Percentiles rank a stretch among this genome's conserved stretches.
Conservation (phyloP, 2,329 filamentous ascomycete genomes). For the Curvularia hawaiiensis region DNA sequence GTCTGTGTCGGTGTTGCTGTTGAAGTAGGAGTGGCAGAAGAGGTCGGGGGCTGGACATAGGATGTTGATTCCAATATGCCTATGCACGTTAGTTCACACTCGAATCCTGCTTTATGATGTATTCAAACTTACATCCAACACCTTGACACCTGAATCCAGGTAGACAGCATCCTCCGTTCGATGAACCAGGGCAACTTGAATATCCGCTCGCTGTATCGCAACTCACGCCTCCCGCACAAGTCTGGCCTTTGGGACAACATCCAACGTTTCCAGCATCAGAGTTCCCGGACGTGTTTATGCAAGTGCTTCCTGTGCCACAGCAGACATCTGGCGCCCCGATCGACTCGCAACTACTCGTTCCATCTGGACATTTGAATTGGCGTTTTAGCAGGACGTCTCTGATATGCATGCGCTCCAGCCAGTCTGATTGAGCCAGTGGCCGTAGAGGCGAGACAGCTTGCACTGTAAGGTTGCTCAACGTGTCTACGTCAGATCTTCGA, state of each 20-base stretch:
- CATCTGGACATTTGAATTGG: constrained; percentile 68
- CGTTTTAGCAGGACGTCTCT: constrained; percentile 56
- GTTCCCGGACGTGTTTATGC: constrained; percentile 54
- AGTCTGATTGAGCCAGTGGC: constrained; percentile 32
- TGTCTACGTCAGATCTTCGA: constrained; percentile 16
- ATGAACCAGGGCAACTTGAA: constrained; percentile 65
- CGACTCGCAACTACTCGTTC: constrained; percentile 66
- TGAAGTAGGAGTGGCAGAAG: constrained; percentile 42
- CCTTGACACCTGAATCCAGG: constrained; percentile 72
- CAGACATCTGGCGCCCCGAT: constrained; percentile 74
- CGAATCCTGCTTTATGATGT: too few species aligned
- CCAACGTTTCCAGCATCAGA: constrained; percentile 72
- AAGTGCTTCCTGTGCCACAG: constrained; percentile 69
- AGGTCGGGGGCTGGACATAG: constrained; percentile 34
- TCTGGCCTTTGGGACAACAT: constrained; percentile 71
- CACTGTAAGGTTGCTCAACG: constrained; percentile 28
- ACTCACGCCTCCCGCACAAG: constrained; percentile 67
- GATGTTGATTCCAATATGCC: constrained; percentile 38
- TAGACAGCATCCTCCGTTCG: constrained; percentile 79
- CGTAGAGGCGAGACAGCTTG: constrained; percentile 34
- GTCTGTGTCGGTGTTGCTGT: constrained; percentile 42
- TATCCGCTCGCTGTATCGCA: constrained; percentile 65
- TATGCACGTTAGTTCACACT: constrained; percentile 15
- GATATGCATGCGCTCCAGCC: constrained; percentile 46
- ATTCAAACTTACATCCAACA: constrained; percentile 66